A percentile compares a stretch with the other conserved stretches of the same genome.
Evolutionary conservation across 768 basidiomycete genomes (phyloP).

Genomic region (Pseudohyphozyma bogoriensis): DNA sequence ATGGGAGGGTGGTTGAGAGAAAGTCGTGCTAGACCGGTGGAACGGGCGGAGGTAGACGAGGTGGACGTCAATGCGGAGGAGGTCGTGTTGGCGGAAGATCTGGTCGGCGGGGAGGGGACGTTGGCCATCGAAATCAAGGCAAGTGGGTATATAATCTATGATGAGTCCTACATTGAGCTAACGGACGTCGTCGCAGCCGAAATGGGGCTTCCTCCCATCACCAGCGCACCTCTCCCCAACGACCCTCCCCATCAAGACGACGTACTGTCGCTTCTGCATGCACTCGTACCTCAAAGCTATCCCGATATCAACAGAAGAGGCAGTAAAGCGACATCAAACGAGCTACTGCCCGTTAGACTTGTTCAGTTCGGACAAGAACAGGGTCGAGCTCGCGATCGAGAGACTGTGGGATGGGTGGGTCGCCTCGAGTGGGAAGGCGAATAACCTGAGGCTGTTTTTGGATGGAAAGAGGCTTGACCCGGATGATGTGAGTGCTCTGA

Average conservation of each 20-base stretch:
- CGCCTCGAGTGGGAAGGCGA: conserved; percentile 52
- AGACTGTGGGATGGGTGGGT: conserved; percentile 66
- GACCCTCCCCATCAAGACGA: conserved; percentile 53
- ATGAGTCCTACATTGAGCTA: neutral
- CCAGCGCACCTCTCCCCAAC: conserved; percentile 50
- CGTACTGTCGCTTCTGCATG: conserved; percentile 84
- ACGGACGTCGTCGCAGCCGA: conserved; percentile 53
- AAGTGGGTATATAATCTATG: conserved; percentile 1
- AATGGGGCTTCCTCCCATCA: conserved; percentile 87
- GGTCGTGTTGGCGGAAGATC: conserved; percentile 69
- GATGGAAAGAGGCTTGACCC: conserved; percentile 43
- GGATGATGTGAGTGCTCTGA: neutral
- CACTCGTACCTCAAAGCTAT: conserved; percentile 44
- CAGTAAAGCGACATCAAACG: neutral
- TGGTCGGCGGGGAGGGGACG: conserved; percentile 49
- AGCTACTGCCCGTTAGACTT: conserved; percentile 83
- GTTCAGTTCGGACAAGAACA: conserved; percentile 57
- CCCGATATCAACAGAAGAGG: neutral
- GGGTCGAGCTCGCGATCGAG: conserved; percentile 56
- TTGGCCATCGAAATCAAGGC: conserved; percentile 90
- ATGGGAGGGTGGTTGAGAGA: conserved; percentile 47
- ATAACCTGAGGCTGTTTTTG: conserved; percentile 75
- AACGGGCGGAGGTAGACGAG: conserved; percentile 49
- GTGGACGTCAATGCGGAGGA: conserved; percentile 51
- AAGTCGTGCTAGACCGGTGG: conserved; percentile 45